These are phyloP conservation scores for Dactylonectria estremocensis DNA, from an alignment of 2,329 filamentous ascomycete genomes.

Conservation along the genomic window DNA sequence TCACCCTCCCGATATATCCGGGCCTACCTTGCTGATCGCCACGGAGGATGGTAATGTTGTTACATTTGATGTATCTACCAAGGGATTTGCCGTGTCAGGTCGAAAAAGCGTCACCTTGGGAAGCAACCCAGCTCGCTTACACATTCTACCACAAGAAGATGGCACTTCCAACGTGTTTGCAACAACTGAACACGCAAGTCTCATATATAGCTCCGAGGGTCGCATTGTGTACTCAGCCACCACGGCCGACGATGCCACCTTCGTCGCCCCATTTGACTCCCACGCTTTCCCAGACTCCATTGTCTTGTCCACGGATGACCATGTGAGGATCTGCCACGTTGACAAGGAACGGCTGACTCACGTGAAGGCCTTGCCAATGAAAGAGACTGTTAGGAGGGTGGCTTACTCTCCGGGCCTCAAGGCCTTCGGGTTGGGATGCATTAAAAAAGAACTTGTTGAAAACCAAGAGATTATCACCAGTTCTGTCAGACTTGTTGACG, in stretches of 20 bases:
- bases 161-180: constrained; percentile 88
- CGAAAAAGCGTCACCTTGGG: constrained; percentile 89
- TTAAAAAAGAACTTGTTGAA: constrained; percentile 79
- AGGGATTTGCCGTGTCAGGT: constrained; percentile 75
- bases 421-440: constrained; percentile 89
- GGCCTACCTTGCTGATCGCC: constrained; percentile 86
- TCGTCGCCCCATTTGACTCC: constrained; percentile 86
- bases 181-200: constrained; percentile 92
- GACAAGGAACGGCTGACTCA: constrained; percentile 91
- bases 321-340: constrained; percentile 85
- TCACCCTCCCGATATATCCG: constrained; percentile 70
- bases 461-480: constrained; percentile 84
- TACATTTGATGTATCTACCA: constrained; percentile 80
- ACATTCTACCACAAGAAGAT: constrained; percentile 79
- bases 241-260: constrained; percentile 87
- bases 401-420: constrained; percentile 86
- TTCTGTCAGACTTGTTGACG: constrained; percentile 91
- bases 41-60: constrained; percentile 94
- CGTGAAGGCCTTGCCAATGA: constrained; percentile 83
- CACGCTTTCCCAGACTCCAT: constrained; percentile 86
- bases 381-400: constrained; percentile 88
- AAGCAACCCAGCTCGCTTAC: constrained; percentile 86
- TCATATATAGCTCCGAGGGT: constrained; percentile 92
- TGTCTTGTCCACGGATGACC: constrained; percentile 81
- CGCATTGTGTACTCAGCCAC: constrained; percentile 94